A percentile compares a stretch with the other conserved stretches of the same genome.
Evolutionary conservation across 495 filamentous ascomycete species (phyloP).

Genomic region (Trypethelium eluteriae): DNA sequence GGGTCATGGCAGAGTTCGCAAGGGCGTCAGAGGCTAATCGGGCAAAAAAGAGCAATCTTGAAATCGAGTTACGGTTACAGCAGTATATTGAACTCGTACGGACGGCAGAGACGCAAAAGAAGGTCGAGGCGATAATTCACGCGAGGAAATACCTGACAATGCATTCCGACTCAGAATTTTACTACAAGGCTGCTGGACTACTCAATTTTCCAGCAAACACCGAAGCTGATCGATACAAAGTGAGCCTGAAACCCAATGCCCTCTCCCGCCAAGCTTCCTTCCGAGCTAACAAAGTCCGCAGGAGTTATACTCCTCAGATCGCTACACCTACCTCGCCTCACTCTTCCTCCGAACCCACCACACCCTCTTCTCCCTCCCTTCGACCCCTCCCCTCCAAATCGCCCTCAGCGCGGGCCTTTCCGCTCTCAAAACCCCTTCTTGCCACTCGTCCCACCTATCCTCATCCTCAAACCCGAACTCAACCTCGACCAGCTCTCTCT

Average conservation of each 20-base stretch:
- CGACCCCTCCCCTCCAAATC: conserved; percentile 78
- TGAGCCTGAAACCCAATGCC: conserved; percentile 30
- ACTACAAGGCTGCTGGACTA: conserved; percentile 63
- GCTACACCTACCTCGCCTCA: conserved; percentile 72
- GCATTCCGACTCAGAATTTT: conserved; percentile 57
- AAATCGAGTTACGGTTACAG: conserved; percentile 90
- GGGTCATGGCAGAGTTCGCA: conserved; percentile 26
- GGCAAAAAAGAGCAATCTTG: conserved; percentile 62
- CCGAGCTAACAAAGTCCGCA: conserved; percentile 26
- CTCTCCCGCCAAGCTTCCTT: conserved; percentile 14
- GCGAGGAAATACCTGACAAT: conserved; percentile 70
- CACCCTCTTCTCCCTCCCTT: conserved; percentile 73
- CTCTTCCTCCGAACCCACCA: conserved; percentile 82
- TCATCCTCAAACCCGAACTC: conserved; percentile 53
- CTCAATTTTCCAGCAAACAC: conserved; percentile 65
- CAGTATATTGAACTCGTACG: conserved; percentile 89
- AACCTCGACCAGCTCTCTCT: conserved; percentile 49
- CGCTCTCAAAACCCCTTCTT: conserved; percentile 90
- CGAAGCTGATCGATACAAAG: conserved; percentile 54
- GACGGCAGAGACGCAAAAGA: conserved; percentile 48
- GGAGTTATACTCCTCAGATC: conserved; percentile 62
- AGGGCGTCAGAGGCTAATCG: neutral
- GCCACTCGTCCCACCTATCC: conserved; percentile 61
- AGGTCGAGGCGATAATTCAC: conserved; percentile 69
- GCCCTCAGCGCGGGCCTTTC: conserved; percentile 87